These are phyloP conservation scores for Pythium graminicola DNA, from an alignment of 352 stramenopile genomes.

Conservation along the genomic window DNA sequence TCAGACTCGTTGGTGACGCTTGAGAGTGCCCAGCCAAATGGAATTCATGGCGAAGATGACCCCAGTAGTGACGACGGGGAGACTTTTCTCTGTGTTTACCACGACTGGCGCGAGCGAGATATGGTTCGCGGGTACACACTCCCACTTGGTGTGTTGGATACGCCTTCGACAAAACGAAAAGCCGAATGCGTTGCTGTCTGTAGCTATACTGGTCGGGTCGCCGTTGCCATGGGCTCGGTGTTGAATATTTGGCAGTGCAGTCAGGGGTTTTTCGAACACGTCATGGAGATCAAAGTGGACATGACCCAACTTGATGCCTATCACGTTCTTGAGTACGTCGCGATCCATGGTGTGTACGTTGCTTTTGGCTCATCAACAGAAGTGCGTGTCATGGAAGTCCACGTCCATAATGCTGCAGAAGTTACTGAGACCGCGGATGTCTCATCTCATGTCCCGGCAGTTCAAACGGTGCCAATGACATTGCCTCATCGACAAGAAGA, in stretches of 20 bases:
- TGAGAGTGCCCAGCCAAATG: constrained; percentile 42
- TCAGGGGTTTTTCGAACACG: constrained; percentile 80
- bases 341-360: constrained; percentile 75
- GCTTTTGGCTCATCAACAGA: constrained; percentile 69
- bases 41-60: background rate
- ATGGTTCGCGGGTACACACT: constrained; percentile 80
- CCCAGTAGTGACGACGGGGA: constrained; percentile 42
- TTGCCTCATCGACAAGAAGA: background rate
- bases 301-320: constrained; percentile 66
- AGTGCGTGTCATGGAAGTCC: constrained; percentile 78
- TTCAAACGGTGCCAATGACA: background rate
- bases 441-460: background rate
- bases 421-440: background rate
- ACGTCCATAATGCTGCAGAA: constrained; percentile 49
- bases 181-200: constrained; percentile 72
- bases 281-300: constrained; percentile 84
- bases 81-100: constrained; percentile 82
- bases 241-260: constrained; percentile 86
- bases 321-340: constrained; percentile 67
- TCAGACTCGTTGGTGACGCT: constrained; percentile 82
- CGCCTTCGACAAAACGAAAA: constrained; percentile 41
- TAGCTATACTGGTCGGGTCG: constrained; percentile 75
- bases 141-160: constrained; percentile 66
- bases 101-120: constrained; percentile 77
- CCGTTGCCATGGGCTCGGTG: constrained; percentile 64